Evolutionary conservation across 352 stramenopile genomes (phyloP).

Genomic region (Proteromonas lacertae): DNA sequence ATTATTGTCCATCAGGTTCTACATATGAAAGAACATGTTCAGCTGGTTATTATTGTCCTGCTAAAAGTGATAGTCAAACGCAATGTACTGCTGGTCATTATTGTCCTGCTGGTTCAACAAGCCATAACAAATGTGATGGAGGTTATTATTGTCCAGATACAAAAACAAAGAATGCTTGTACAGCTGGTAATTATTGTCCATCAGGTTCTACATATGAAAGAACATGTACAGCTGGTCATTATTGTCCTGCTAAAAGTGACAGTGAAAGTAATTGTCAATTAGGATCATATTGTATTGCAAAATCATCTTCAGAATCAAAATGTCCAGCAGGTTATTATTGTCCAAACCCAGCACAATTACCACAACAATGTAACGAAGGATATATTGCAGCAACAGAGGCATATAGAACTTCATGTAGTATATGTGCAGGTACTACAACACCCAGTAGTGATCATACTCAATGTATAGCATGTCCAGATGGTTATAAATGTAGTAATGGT

Average conservation of each 20-base stretch:
- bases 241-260: slow-evolving; percentile 5
- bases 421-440: slow-evolving; percentile 2
- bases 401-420: not conserved
- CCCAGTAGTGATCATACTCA: not conserved
- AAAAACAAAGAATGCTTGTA: slow-evolving; percentile 16
- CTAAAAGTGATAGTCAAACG: slow-evolving; percentile 16
- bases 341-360: slow-evolving; percentile 24
- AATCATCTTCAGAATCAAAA: slow-evolving; percentile 15
- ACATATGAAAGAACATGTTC: slow-evolving; percentile 4
- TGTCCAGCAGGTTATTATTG: slow-evolving; percentile 44
- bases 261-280: too few species aligned
- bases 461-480: slow-evolving; percentile 18
- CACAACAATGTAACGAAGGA: slow-evolving; percentile 13
- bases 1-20: slow-evolving; percentile 7
- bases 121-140: slow-evolving; percentile 14
- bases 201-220: slow-evolving; percentile 7
- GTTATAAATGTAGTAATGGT: slow-evolving; percentile 12
- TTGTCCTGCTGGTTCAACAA: slow-evolving; percentile 3
- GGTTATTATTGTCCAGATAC: slow-evolving; percentile 48
- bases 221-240: slow-evolving; percentile 3
- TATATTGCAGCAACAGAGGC: not conserved
- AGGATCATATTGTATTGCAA: too few species aligned
- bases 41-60: slow-evolving; percentile 11
- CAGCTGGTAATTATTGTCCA: slow-evolving; percentile 30
- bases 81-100: slow-evolving; percentile 4